A percentile compares a stretch with the other conserved stretches of the same genome.
These are phyloP conservation scores for Entamoeba moshkovskii DNA, from an alignment of 208 protist genomes.

Conservation along the genomic window DNA sequence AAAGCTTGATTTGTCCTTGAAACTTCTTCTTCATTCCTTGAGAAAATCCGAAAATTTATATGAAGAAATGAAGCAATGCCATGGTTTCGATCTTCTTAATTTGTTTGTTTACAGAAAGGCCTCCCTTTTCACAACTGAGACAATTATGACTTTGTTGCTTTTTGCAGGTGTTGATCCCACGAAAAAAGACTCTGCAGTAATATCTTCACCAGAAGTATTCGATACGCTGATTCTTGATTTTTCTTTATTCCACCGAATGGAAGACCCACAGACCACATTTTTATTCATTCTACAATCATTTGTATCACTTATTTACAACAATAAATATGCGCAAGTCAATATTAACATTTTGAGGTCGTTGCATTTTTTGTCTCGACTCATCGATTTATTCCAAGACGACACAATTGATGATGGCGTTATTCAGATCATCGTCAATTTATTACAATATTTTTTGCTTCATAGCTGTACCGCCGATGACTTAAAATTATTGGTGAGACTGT, in stretches of 20 bases:
- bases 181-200: neutral
- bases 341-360: neutral
- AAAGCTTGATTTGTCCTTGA: neutral
- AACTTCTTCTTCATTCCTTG: neutral
- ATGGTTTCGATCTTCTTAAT: neutral
- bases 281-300: neutral
- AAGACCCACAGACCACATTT: neutral
- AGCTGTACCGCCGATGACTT: neutral
- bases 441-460: neutral
- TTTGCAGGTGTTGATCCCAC: neutral
- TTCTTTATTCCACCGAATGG: neutral
- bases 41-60: neutral
- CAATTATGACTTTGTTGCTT: neutral
- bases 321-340: neutral
- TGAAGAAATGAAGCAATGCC: neutral
- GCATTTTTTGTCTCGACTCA: neutral
- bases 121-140: neutral
- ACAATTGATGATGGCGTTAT: neutral
- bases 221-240: neutral
- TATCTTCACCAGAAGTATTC: neutral
- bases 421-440: neutral
- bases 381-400: neutral
- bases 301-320: neutral
- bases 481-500: neutral
- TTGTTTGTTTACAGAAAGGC: neutral